Evolutionary conservation across 2,329 filamentous ascomycete species (phyloP), one percentile per base, ranked within the genome.

Genomic region (Dactylellina leptospora): DNA sequence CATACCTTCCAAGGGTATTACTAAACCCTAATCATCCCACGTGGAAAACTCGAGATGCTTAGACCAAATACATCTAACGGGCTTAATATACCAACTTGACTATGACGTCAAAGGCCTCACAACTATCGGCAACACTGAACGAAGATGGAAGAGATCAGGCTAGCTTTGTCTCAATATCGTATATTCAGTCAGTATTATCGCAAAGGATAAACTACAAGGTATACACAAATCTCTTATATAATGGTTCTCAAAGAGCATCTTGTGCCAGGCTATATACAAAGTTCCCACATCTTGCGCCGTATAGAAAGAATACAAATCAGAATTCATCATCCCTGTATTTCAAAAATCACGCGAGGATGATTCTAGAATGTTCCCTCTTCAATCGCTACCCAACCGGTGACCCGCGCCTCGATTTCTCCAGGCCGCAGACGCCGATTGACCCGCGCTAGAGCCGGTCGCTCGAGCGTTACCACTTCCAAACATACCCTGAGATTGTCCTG

Each of bases 391-490:
- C 9, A 91, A 80, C 53, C 88, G 84, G 38, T 86, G 84, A 0
- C 88, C 88, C 4, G 83, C 79, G 1, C 88, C 88, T 74, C 87
- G 82, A 25, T 82, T 84, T 64, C 82, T 84, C 89, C 88, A 91
- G 1, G 86, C 84, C 66, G 88, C 85, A 0, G 87, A 86, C 18
- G 88, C 78, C 8, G 85, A 84, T 0, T 85, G 84, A 20, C 66
- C 56, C 10, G 58, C 42, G 22, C 80, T 79, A 9, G 79, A 78
- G 28, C 79, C 76, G 6, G 80, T 81, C 0, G 80, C 78, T 5
- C 66, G 58, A 5, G 76, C 72, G 5, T 60, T 66, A 16, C 22
- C 50, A 6, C 45, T 48, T 8, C 70, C 76, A 51, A 76, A 73
- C 36, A 77, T 76, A 56, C 61, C 74, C 33, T 77, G 73, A 16